Conservation (phyloP, 352 stramenopile genomes). For the Thraustotheca clavata region DNA sequence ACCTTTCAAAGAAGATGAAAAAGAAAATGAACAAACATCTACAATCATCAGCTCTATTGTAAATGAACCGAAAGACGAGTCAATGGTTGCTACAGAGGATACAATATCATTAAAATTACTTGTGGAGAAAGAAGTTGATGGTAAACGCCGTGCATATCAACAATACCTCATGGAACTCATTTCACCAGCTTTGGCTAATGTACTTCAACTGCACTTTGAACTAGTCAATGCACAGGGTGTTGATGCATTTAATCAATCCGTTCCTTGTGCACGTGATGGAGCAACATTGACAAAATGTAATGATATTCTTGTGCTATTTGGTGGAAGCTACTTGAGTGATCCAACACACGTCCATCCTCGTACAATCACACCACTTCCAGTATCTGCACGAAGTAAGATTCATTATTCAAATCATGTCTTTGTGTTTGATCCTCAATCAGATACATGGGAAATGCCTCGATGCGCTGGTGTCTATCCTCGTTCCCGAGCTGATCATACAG, state of each 20-base stretch:
- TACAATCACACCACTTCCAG: neutral
- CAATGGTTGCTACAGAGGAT: neutral
- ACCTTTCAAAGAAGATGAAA: neutral
- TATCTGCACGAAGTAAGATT: neutral
- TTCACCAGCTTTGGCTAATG: neutral
- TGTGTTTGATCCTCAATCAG: neutral
- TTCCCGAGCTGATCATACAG: constrained; percentile 10
- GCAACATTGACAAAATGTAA: constrained; percentile 6
- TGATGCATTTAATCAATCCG: neutral
- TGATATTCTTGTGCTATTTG: constrained; percentile 10
- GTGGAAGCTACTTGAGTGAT: neutral
- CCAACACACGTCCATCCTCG: constrained; percentile 10
- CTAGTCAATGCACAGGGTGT: neutral
- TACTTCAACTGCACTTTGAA: neutral
- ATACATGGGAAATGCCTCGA: constrained; percentile 12
- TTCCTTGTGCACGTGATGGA: constrained; percentile 14
- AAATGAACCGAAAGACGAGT: neutral
- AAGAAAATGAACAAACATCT: neutral
- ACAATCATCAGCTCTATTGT: neutral
- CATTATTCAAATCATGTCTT: constrained; percentile 15
- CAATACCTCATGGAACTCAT: constrained; percentile 21
- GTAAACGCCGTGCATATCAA: neutral
- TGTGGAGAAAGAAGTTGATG: neutral
- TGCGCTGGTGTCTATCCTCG: neutral
- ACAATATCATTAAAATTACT: neutral